Percentiles rank a stretch among this genome's conserved stretches.
Evolutionary conservation across 2,329 filamentous ascomycete genomes (phyloP).

Genomic region (Orbilia quercus): DNA sequence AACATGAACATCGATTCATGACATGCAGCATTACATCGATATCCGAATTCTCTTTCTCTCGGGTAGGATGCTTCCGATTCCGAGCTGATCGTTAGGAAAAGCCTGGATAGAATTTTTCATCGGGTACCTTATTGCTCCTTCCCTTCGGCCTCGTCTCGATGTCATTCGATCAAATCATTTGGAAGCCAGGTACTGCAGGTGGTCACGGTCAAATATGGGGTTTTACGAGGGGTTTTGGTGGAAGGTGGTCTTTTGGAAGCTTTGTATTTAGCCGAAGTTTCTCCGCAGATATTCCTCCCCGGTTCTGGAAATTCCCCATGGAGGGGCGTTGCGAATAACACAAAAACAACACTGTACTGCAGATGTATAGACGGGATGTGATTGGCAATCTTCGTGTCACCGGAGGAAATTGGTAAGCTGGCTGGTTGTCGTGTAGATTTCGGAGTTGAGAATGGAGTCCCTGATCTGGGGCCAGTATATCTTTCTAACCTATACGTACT

Average conservation of each 20-base stretch:
- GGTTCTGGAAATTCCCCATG: too few species aligned
- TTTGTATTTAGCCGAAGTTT: constrained; percentile 52
- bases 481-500: too few species aligned
- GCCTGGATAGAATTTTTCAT: neutral
- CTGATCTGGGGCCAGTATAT: too few species aligned
- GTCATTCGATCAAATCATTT: too few species aligned
- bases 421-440: too few species aligned
- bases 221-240: constrained; percentile 3
- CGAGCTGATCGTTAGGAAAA: constrained; percentile 5
- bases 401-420: too few species aligned
- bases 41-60: neutral
- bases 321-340: constrained; percentile 23
- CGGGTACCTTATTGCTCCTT: neutral
- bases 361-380: neutral
- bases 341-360: constrained; percentile 34
- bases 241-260: too few species aligned
- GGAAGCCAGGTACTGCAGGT: neutral
- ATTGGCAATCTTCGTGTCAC: neutral
- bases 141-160: too few species aligned
- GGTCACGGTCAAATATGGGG: neutral
- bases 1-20: too few species aligned
- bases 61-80: constrained; percentile 36
- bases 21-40: too few species aligned
- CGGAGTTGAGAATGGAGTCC: too few species aligned
- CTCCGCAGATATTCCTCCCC: constrained; percentile 30